These are phyloP conservation scores for Erythrophleum ivorense DNA, from an alignment of 331 rosid species.

Conservation along the genomic window DNA sequence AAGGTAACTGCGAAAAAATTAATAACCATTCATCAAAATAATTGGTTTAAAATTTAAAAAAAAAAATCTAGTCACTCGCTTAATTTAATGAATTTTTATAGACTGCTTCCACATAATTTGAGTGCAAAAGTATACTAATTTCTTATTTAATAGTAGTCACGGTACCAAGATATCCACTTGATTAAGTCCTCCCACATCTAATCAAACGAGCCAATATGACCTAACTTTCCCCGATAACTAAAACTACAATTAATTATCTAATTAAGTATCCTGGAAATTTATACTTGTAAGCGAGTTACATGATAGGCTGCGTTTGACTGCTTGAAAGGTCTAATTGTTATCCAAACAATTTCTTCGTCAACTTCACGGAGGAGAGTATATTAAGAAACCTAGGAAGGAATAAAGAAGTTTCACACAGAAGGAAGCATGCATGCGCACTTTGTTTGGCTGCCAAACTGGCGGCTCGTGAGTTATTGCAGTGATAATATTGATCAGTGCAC, in stretches of 20 bases:
- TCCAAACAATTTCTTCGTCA: not conserved
- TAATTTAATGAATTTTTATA: too few species aligned
- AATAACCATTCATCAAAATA: too few species aligned
- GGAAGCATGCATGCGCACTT: not conserved
- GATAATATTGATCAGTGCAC: not conserved
- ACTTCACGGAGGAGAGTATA: not conserved
- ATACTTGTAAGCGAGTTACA: not conserved
- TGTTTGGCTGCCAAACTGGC: conserved; percentile 14
- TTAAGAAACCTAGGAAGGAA: not conserved
- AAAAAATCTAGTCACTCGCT: not conserved
- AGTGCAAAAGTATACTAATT: too few species aligned
- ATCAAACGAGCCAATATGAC: not conserved
- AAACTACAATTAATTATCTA: not conserved
- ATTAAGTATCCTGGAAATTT: too few species aligned
- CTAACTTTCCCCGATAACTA: not conserved
- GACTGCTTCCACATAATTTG: too few species aligned
- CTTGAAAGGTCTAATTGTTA: not conserved
- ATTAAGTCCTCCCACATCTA: not conserved
- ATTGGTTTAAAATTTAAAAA: too few species aligned
- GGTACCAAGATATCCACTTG: too few species aligned
- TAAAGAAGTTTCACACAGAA: not conserved
- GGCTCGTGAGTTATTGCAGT: not conserved
- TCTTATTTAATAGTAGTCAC: too few species aligned
- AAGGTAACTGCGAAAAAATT: too few species aligned
- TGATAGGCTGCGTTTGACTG: conserved; percentile 3